phyloP scores from a whole-genome alignment of 495 filamentous ascomycete species.

The Xylaria grammica region DNA sequence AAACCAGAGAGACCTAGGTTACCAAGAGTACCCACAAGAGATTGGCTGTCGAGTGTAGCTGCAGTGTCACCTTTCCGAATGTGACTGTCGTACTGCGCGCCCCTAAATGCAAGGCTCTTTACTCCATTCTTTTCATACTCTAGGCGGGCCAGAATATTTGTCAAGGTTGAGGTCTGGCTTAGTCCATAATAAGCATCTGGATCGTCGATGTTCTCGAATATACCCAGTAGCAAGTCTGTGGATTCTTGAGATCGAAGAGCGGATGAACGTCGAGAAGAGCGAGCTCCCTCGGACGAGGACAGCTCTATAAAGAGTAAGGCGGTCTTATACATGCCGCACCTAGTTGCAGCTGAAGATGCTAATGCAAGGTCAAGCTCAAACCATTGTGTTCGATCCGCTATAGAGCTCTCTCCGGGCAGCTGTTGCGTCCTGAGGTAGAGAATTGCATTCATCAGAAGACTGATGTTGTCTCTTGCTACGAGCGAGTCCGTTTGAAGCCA shows the following conservation, averaged over 20 bases:
- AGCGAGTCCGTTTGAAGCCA: conserved; percentile 55
- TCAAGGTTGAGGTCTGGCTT: conserved; percentile 73
- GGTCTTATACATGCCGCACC: conserved; percentile 84
- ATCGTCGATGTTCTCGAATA: conserved; percentile 92
- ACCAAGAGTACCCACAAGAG: conserved; percentile 66
- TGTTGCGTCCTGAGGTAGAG: conserved; percentile 87
- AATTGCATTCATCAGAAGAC: conserved; percentile 75
- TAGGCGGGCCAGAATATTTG: conserved; percentile 77
- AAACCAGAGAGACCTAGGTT: conserved; percentile 73
- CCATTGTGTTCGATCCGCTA: conserved; percentile 80
- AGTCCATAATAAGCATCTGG: conserved; percentile 97
- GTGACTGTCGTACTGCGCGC: conserved; percentile 89
- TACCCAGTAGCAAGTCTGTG: conserved; percentile 70
- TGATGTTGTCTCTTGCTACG: conserved; percentile 50
- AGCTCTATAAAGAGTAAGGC: conserved; percentile 85
- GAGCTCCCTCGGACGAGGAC: conserved; percentile 57
- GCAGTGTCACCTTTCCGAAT: conserved; percentile 58
- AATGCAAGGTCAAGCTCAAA: conserved; percentile 78
- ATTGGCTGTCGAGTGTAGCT: conserved; percentile 50
- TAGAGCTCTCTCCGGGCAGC: conserved; percentile 74
- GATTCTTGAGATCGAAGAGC: conserved; percentile 62
- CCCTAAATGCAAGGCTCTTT: conserved; percentile 88
- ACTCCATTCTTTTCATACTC: conserved; percentile 89
- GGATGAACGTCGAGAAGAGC: conserved; percentile 71
- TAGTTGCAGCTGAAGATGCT: conserved; percentile 76